Base-by-base conservation (phyloP, 129 eudicot species). In the Pulicaria dysenterica region DNA sequence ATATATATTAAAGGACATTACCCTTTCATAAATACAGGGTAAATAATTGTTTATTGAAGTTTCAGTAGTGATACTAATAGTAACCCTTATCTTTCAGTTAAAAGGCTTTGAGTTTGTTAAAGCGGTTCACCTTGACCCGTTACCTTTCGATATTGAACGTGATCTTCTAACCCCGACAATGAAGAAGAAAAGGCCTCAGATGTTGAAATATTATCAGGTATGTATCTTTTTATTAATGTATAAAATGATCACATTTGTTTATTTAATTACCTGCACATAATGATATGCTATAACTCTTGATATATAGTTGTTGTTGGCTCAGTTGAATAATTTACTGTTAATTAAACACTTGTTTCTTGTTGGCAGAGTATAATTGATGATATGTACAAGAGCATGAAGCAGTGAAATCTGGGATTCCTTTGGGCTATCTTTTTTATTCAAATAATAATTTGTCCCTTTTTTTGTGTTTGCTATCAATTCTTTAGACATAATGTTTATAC, bases 141-240 rank as follows among this genome's bases (percentile, higher is more conserved):
- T 73, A 48, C 97, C 91, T n/a, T 92, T 92, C 63, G 93, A 88
- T 86, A 89, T 92, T 75, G 94, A 92, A 2, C 91, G 89, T n/a
- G 97, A 92, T 80, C 97, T 92, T 56, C 67, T 88, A 16, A 92
- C 97, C 5, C 97, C 93, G 3, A 92, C 96, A 13, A 79, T 78
- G 58, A 92, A 92, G 84, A 88, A 88, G 89, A 88, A 92, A 76
- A 79, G 97, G 77, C 96, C 97, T 16, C 96, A 92, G 77, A 16
- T 92, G 87, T 86, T 76, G 64, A 88, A 92, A 69, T 79, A 86
- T 78, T 92, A 92, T 73, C 80, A 86, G 97, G 97, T 92, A 75
- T 13, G 15, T 41, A 7, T 24, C 4, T 54, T 55, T 16, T 38
- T 69, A 0, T 24, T 24, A 0, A 0, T 24, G 1, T 24, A 64